A percentile compares a stretch with the other conserved stretches of the same genome.
Evolutionary conservation across 2,329 filamentous ascomycete species (phyloP).

Genomic region (Byssochlamys sp.): DNA sequence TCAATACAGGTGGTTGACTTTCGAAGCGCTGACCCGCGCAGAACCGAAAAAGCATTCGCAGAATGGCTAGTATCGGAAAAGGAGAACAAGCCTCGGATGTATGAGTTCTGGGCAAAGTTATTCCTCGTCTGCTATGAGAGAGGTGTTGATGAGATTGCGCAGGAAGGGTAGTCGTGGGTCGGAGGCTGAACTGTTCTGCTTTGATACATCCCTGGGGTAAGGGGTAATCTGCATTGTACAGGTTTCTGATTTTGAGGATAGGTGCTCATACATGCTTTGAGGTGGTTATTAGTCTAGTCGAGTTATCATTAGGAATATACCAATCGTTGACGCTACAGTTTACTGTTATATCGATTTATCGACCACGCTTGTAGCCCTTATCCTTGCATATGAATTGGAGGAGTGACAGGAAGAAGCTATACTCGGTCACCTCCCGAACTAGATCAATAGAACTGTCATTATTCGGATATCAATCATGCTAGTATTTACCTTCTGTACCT

Average conservation of each 20-base stretch:
- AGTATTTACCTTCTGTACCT: neutral
- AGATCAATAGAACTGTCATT: constrained; percentile 5
- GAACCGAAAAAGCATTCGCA: constrained; percentile 22
- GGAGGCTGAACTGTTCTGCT: neutral
- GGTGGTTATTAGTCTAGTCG: neutral
- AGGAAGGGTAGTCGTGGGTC: neutral
- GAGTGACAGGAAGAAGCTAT: no score
- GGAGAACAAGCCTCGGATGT: constrained; percentile 14
- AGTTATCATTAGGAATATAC: neutral
- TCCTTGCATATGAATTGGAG: no score
- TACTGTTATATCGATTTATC: no score
- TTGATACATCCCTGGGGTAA: neutral
- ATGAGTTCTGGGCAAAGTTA: constrained; percentile 22
- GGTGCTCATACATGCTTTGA: neutral
- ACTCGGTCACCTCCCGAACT: no score
- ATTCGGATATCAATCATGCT: constrained; percentile 7
- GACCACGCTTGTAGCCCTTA: no score
- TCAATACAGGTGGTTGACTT: constrained; percentile 18
- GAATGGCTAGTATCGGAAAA: constrained; percentile 21
- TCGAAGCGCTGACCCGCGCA: constrained; percentile 20
- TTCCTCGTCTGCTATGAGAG: constrained; percentile 26
- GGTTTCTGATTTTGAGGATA: neutral
- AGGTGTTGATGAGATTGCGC: constrained; percentile 19
- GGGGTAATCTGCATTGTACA: neutral
- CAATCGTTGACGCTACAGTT: neutral